These are phyloP conservation scores for Penicillium ucsense DNA, from an alignment of 495 filamentous ascomycete genomes.

Conservation along the genomic window DNA sequence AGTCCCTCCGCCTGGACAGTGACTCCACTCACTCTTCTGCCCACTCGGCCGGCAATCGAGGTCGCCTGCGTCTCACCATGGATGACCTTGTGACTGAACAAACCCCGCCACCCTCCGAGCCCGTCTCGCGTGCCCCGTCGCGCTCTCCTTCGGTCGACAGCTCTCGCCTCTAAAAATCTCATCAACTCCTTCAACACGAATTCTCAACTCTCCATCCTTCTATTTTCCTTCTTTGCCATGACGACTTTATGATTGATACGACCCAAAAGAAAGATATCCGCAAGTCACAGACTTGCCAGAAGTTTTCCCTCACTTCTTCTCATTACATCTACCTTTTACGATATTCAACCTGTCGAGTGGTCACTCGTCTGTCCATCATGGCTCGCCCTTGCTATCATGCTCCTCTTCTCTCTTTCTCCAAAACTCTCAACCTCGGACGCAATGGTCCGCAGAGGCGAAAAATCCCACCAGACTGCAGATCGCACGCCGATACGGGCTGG, in stretches of 20 bases:
- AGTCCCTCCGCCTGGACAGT: constrained; percentile 31
- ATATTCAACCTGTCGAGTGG: constrained; percentile 4
- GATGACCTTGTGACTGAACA: constrained; percentile 16
- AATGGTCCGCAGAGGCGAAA: too few species aligned
- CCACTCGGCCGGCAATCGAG: constrained; percentile 4
- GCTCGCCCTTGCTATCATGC: too few species aligned
- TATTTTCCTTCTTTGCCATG: constrained; percentile 1
- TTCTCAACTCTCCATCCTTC: background rate
- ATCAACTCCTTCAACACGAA: background rate
- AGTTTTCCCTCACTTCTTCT: background rate
- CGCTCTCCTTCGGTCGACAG: constrained; percentile 14
- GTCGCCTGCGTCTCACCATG: constrained; percentile 15
- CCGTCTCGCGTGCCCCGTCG: constrained; percentile 12
- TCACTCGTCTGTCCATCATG: background rate
- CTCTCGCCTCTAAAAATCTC: constrained; percentile 9
- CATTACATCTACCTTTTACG: background rate
- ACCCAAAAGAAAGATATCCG: constrained; percentile 9
- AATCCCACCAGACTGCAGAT: too few species aligned
- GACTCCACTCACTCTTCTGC: constrained; percentile 28
- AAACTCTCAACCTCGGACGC: too few species aligned
- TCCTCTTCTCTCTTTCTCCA: too few species aligned
- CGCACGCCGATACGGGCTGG: too few species aligned
- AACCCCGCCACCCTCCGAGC: constrained; percentile 11
- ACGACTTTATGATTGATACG: constrained; percentile 19
- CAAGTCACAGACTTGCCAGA: constrained; percentile 2